phyloP scores from a whole-genome alignment of 202 grass and related monocot species.

The Miscanthus sacchariflorus region DNA sequence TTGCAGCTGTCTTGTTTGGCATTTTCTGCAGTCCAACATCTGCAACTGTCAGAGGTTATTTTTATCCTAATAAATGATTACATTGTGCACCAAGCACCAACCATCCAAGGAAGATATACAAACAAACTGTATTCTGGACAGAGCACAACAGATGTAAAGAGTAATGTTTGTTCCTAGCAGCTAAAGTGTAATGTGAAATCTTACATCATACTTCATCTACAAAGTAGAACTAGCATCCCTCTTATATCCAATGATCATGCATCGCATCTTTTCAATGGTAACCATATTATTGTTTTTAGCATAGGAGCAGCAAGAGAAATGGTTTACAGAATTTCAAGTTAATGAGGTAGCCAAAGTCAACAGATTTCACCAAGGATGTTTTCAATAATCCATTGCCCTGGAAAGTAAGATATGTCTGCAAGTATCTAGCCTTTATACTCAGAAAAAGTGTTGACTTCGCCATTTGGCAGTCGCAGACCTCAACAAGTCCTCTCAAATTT shows the following conservation, averaged over 20 bases:
- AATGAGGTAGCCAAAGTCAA: conserved; percentile 21
- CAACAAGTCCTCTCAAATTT: neutral
- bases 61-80: conserved; percentile 2
- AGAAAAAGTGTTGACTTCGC: neutral
- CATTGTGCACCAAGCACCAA: neutral
- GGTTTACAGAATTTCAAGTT: neutral
- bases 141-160: neutral
- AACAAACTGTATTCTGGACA: neutral
- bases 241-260: neutral
- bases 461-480: neutral
- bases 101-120: neutral
- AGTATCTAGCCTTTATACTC: neutral
- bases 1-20: conserved; percentile 66
- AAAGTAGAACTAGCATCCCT: neutral
- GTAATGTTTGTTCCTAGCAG: conserved; percentile 14
- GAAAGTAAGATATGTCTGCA: neutral
- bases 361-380: neutral
- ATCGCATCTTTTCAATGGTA: conserved; percentile 25
- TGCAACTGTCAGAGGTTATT: conserved; percentile 41
- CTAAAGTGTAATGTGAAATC: conserved; percentile 1
- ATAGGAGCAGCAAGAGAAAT: conserved; percentile 15
- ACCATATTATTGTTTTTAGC: neutral
- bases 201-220: neutral
- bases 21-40: conserved; percentile 68
- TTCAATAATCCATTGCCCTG: neutral